These are phyloP conservation scores for Neurospora sp. DNA, from an alignment of 495 filamentous ascomycete species.

Conservation along the genomic window DNA sequence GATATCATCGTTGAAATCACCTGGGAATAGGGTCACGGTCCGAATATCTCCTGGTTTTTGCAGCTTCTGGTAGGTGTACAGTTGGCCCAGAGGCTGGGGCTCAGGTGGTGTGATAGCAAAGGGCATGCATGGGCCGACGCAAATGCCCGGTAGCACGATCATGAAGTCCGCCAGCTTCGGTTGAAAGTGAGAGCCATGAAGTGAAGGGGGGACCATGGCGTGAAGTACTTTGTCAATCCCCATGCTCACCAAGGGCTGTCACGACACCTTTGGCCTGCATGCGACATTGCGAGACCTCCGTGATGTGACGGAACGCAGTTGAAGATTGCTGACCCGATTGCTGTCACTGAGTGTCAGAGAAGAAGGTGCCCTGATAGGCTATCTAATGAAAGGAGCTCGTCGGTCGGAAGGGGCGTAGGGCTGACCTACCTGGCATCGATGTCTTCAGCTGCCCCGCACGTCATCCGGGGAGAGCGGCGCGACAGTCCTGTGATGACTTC, in stretches of 20 bases:
- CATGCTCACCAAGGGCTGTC: too few species aligned
- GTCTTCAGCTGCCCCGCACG: neutral
- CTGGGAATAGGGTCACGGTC: neutral
- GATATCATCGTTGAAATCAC: neutral
- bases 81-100: neutral
- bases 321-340: too few species aligned
- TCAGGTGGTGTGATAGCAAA: neutral
- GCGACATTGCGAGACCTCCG: too few species aligned
- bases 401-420: neutral
- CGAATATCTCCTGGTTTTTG: neutral
- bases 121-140: neutral
- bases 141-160: neutral
- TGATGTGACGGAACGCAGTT: too few species aligned
- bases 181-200: neutral
- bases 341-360: too few species aligned
- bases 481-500: neutral
- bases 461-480: neutral
- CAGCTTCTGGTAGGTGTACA: neutral
- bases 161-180: neutral
- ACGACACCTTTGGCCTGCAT: too few species aligned
- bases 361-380: too few species aligned
- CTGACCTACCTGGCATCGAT: neutral
- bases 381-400: neutral
- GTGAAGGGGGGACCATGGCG: neutral
- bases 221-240: neutral